phyloP scores from a whole-genome alignment of 225 moss, liverwort and hornwort species.

The Anthoceros angustus region DNA sequence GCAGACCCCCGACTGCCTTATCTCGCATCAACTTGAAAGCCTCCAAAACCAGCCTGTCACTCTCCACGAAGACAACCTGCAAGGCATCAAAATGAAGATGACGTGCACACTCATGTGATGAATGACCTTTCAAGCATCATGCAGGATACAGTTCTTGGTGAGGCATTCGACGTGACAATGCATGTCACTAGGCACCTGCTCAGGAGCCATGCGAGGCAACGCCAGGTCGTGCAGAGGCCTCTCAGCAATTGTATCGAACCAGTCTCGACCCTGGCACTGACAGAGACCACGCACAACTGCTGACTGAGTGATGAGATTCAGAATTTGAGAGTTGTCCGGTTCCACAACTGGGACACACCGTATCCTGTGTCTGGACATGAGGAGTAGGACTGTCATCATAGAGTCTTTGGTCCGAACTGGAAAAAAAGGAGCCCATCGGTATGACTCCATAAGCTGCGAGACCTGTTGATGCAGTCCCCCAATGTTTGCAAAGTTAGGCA shows the following conservation, averaged over 20 bases:
- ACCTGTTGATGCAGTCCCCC: constrained; percentile 24
- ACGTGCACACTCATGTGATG: neutral
- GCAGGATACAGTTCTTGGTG: neutral
- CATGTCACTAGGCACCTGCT: constrained; percentile 26
- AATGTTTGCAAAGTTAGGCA: neutral
- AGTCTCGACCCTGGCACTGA: constrained; percentile 74
- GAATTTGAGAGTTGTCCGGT: constrained; percentile 42
- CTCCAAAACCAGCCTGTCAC: constrained; percentile 43
- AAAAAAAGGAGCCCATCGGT: constrained; percentile 88
- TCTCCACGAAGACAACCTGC: constrained; percentile 57
- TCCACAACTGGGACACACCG: constrained; percentile 71
- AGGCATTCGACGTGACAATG: neutral
- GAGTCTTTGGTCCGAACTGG: constrained; percentile 60
- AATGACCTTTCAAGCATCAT: neutral
- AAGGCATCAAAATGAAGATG: neutral
- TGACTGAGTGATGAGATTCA: constrained; percentile 74
- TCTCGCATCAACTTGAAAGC: constrained; percentile 79
- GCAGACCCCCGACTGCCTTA: constrained; percentile 61
- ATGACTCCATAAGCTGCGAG: constrained; percentile 53
- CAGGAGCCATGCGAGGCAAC: constrained; percentile 50
- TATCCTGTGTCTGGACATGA: constrained; percentile 66
- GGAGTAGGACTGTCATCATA: constrained; percentile 65
- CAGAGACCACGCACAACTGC: constrained; percentile 52
- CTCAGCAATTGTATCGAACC: constrained; percentile 64
- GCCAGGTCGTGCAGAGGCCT: constrained; percentile 49